phyloP scores from a whole-genome alignment of 2,329 filamentous ascomycete genomes.

The Ophiocordyceps australis region DNA sequence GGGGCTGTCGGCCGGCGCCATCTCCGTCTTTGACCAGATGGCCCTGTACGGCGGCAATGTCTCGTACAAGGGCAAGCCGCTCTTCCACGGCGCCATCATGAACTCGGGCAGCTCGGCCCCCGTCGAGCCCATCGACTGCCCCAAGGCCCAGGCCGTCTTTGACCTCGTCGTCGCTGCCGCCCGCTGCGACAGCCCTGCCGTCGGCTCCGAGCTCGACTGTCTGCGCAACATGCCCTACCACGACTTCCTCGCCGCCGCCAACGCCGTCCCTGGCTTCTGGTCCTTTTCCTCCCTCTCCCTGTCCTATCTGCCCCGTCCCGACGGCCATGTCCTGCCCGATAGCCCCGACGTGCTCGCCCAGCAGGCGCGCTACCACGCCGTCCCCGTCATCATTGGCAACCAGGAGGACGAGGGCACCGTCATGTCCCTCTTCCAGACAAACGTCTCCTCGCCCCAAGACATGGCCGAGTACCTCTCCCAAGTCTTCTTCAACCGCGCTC shows the following conservation, averaged over 20 bases:
- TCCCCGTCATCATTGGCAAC: conserved; percentile 43
- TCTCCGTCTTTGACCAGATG: conserved; percentile 65
- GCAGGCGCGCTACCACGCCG: conserved; percentile 27
- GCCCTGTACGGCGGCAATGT: conserved; percentile 53
- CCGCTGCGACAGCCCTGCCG: conserved; percentile 37
- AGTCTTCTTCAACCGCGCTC: conserved; percentile 41
- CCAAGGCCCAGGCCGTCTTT: conserved; percentile 48
- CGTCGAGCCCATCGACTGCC: conserved; percentile 42
- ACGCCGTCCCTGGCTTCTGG: conserved; percentile 50
- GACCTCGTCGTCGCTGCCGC: conserved; percentile 39
- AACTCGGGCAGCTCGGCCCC: conserved; percentile 48
- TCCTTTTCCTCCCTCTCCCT: conserved; percentile 51
- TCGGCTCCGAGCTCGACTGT: conserved; percentile 48
- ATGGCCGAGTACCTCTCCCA: conserved; percentile 42
- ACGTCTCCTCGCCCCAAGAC: conserved; percentile 42
- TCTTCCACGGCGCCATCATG: conserved; percentile 69
- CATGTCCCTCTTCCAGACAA: conserved; percentile 50
- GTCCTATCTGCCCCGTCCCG: conserved; percentile 58
- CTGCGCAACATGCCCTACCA: conserved; percentile 43
- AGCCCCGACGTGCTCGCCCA: conserved; percentile 41
- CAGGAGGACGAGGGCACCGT: conserved; percentile 70
- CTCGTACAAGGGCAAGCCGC: conserved; percentile 53
- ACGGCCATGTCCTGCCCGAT: conserved; percentile 40
- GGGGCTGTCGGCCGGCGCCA: conserved; percentile 55
- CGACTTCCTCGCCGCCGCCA: conserved; percentile 44